Evolutionary conservation across 2,329 filamentous ascomycete genomes (phyloP).

Genomic region (Colletotrichum caudatum): DNA sequence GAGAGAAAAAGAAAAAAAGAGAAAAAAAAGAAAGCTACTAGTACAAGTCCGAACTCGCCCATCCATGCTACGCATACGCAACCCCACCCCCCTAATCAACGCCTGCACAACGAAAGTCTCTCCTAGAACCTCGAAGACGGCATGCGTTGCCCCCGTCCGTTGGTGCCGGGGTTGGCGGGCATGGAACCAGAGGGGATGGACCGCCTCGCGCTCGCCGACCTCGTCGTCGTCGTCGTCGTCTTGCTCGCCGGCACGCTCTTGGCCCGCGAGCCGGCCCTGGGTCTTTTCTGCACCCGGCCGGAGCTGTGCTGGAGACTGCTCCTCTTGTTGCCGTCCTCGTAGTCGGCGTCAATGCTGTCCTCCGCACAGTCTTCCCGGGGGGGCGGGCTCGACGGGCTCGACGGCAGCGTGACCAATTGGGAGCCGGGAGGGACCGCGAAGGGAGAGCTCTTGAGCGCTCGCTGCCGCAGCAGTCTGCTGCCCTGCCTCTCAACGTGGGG

Average conservation of each 20-base stretch:
- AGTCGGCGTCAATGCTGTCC: slow-evolving; percentile 54
- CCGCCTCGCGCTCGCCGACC: slow-evolving; percentile 3
- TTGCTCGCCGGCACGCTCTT: slow-evolving; percentile 27
- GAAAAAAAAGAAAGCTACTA: neutral
- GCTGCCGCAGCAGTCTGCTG: slow-evolving; percentile 3
- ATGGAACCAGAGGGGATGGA: slow-evolving; percentile 11
- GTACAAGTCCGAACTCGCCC: neutral
- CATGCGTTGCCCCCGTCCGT: slow-evolving; percentile 13
- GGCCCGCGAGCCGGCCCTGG: slow-evolving; percentile 10
- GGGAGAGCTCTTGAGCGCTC: slow-evolving; percentile 32
- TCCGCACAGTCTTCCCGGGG: slow-evolving; percentile 54
- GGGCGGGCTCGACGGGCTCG: slow-evolving; percentile 38
- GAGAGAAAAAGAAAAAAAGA: neutral
- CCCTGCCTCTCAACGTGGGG: slow-evolving; percentile 8
- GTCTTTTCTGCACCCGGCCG: slow-evolving; percentile 44
- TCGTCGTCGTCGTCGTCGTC: neutral
- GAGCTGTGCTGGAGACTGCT: slow-evolving; percentile 37
- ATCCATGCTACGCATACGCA: neutral
- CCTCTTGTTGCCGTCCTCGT: slow-evolving; percentile 43
- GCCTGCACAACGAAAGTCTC: neutral
- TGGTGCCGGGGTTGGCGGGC: slow-evolving; percentile 12
- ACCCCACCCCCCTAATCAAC: neutral
- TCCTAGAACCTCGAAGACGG: slow-evolving; percentile 22
- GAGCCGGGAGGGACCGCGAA: slow-evolving; percentile 48
- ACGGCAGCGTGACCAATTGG: slow-evolving; percentile 50